Base-by-base conservation (phyloP, 768 basidiomycete genomes). In the Termitomyces sp. region DNA sequence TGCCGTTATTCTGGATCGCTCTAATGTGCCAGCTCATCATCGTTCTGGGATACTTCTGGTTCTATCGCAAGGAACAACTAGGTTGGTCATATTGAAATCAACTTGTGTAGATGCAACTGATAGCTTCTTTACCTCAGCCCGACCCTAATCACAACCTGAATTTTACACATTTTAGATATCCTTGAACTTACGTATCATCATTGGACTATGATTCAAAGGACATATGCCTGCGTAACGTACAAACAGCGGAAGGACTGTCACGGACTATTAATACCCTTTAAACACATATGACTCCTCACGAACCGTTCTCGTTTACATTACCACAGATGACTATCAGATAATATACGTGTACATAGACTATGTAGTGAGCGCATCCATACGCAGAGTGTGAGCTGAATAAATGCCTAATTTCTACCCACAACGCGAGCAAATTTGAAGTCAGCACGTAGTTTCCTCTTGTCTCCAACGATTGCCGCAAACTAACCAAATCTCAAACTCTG, bases 11-110 rank as follows among this genome's bases (percentile, higher is more conserved):
- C 78, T 96, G 94, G 94, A 71, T 94, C 48, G 91, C 91, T 43
- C 74, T 91, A 52, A 62, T 84, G 7, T 89, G 84, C 67, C 91
- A 93, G 67, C 65, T 96, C 51, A 69, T 94, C 60, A 93, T 96
- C 65, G 91, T 95, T 54, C 70, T 86, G 56, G 94, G 94, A 20
- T 96, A 96, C 75, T 94, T 94, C 77, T 91, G 91, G 91, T 95
- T 96, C 83, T 96, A 95, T 73, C 85, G 94, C 70, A 94, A 92
- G 74, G 94, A 96, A 72, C 94, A 96, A 68, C 82, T 96, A 56
- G 71, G 89, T 89, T 67, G 50, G 88, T 77, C 25, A 43, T n/a
- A 12, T 48, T 31, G n/a, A 13, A 25, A 44, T 35, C 12, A n/a
- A 23, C 9, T 41, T 31, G 3, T 7, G 11, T 29, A 16, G 16